Conservation (phyloP, 2,329 filamentous ascomycete species). For the Aspergillus fijiensis region DNA sequence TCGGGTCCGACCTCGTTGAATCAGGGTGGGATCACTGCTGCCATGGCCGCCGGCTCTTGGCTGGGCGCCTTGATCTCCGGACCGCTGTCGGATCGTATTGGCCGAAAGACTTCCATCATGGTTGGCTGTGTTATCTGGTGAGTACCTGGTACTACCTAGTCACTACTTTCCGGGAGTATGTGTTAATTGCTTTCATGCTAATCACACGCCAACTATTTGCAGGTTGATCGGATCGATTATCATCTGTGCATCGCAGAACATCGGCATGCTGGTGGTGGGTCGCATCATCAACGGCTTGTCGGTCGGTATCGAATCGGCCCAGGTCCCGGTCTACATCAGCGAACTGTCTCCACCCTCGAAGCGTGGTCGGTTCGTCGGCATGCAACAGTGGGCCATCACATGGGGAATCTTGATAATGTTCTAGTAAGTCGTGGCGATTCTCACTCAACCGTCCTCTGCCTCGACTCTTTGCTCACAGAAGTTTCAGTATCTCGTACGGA, state of each 20-base stretch:
- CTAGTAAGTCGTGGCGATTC: slow-evolving; percentile 41
- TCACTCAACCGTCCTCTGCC: too few relatives aligned
- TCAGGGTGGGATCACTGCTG: slow-evolving; percentile 68
- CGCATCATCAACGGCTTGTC: slow-evolving; percentile 69
- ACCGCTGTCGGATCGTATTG: slow-evolving; percentile 56
- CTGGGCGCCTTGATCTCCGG: slow-evolving; percentile 58
- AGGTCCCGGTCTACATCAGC: slow-evolving; percentile 70
- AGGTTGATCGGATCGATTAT: slow-evolving; percentile 56
- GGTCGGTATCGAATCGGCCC: slow-evolving; percentile 69
- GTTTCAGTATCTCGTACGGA: slow-evolving; percentile 54
- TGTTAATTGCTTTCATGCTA: slow-evolving; percentile 27
- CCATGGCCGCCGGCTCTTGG: slow-evolving; percentile 73
- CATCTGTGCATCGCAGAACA: slow-evolving; percentile 60
- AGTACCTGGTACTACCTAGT: background rate
- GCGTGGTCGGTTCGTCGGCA: slow-evolving; percentile 64
- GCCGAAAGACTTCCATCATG: slow-evolving; percentile 54
- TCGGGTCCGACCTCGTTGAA: slow-evolving; percentile 49
- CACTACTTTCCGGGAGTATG: slow-evolving; percentile 37
- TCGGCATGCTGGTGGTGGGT: slow-evolving; percentile 68
- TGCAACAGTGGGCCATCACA: slow-evolving; percentile 75
- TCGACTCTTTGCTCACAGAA: too few relatives aligned
- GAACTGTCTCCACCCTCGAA: slow-evolving; percentile 61
- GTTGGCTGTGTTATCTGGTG: slow-evolving; percentile 51
- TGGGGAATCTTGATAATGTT: slow-evolving; percentile 71
- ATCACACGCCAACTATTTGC: slow-evolving; percentile 36